phyloP scores from a whole-genome alignment of 345 rosid genomes.

The Kernera saxatilis region DNA sequence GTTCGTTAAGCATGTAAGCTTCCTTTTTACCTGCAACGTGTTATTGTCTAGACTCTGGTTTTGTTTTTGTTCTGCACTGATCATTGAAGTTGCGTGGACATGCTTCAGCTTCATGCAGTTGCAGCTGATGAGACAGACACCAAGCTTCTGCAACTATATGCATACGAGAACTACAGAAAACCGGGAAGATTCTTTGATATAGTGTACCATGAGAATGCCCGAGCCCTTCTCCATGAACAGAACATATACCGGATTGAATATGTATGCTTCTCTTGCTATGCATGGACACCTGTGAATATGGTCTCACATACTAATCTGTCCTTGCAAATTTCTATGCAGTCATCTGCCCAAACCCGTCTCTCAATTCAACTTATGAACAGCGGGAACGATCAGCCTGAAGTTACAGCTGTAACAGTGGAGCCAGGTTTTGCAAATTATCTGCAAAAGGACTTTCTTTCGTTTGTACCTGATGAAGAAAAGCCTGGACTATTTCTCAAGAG shows the following conservation, averaged over 20 bases:
- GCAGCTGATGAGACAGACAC: constrained; percentile 89
- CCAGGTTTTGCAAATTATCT: constrained; percentile 83
- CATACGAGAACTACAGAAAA: constrained; percentile 75
- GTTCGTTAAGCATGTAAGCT: constrained; percentile 83
- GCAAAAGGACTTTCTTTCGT: constrained; percentile 63
- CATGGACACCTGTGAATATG: neutral
- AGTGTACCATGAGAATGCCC: constrained; percentile 82
- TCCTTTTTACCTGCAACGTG: neutral
- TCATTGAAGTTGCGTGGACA: constrained; percentile 7
- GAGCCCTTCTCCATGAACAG: constrained; percentile 83
- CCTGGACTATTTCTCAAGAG: constrained; percentile 68
- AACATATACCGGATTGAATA: constrained; percentile 87
- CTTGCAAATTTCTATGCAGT: constrained; percentile 40
- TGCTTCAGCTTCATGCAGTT: constrained; percentile 71
- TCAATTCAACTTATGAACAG: constrained; percentile 87
- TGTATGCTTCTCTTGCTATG: constrained; percentile 43
- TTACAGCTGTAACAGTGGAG: constrained; percentile 77
- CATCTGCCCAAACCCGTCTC: constrained; percentile 49
- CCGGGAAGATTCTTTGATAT: constrained; percentile 62
- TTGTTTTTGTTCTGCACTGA: neutral
- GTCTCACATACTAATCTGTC: constrained; percentile 2
- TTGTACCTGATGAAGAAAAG: constrained; percentile 53
- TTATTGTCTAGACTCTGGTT: neutral
- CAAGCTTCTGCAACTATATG: constrained; percentile 81
- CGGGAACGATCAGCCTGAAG: constrained; percentile 87